Evolutionary conservation across 2,329 filamentous ascomycete species (phyloP).

Genomic region (Beauveria australis): DNA sequence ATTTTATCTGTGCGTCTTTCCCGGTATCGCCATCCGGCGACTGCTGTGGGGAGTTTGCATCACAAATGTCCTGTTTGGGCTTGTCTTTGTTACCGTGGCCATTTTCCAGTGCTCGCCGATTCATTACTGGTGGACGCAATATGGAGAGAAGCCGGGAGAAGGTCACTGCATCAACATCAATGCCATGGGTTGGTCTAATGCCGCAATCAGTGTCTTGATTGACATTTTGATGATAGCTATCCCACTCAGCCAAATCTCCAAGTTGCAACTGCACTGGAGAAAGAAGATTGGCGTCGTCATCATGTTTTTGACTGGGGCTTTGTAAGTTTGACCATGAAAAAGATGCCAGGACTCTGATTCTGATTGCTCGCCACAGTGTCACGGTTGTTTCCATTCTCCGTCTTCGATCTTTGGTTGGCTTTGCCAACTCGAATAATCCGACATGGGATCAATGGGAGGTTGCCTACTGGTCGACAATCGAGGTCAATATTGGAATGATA

Average conservation of each 20-base stretch:
- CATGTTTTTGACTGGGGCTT: conserved; percentile 44
- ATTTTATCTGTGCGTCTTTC: conserved; percentile 50
- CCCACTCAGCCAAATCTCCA: conserved; percentile 36
- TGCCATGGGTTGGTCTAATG: conserved; percentile 41
- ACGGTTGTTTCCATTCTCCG: conserved; percentile 17
- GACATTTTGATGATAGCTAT: conserved; percentile 45
- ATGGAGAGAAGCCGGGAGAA: conserved; percentile 32
- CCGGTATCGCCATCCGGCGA: conserved; percentile 26
- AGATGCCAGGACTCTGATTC: neutral
- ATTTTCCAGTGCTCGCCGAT: conserved; percentile 46
- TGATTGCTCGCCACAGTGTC: conserved; percentile 10
- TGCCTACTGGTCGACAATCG: conserved; percentile 17
- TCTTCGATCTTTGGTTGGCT: conserved; percentile 14
- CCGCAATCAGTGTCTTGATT: conserved; percentile 42
- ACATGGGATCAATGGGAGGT: conserved; percentile 16
- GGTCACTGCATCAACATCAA: conserved; percentile 44
- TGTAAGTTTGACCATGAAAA: conserved; percentile 22
- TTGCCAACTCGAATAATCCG: conserved; percentile 14
- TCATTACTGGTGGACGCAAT: conserved; percentile 43
- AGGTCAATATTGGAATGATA: conserved; percentile 18
- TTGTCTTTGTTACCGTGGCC: conserved; percentile 33
- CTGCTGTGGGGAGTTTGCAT: conserved; percentile 35
- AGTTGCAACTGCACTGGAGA: conserved; percentile 35
- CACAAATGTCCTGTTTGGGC: conserved; percentile 30
- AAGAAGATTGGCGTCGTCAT: conserved; percentile 40